Evolutionary conservation across 2,329 filamentous ascomycete genomes (phyloP).

Genomic region (Esteya vermicola): DNA sequence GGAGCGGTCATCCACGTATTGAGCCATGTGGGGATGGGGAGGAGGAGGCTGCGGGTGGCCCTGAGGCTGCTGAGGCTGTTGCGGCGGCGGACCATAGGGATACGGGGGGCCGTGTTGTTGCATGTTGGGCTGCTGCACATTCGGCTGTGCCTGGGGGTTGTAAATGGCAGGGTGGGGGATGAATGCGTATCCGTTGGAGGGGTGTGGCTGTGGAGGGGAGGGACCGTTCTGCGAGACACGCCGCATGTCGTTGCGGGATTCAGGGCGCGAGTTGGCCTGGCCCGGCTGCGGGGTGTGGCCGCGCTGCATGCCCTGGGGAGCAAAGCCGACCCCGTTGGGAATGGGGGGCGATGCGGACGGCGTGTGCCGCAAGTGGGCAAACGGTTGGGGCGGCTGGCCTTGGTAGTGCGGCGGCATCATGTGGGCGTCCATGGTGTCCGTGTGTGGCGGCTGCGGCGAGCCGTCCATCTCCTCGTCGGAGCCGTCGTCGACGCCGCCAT

Average conservation of each 20-base stretch:
- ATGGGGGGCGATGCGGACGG: conserved; percentile 84
- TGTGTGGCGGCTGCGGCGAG: conserved; percentile 49
- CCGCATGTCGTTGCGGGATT: conserved; percentile 67
- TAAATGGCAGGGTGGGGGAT: conserved; percentile 81
- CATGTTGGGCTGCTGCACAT: conserved; percentile 22
- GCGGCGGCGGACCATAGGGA: conserved; percentile 23
- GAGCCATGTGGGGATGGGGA: conserved; percentile 42
- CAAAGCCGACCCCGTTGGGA: conserved; percentile 58
- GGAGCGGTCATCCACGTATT: conserved; percentile 61
- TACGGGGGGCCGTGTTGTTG: conserved; percentile 8
- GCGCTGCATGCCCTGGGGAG: conserved; percentile 40
- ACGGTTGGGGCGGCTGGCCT: conserved; percentile 45
- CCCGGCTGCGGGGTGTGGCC: conserved; percentile 76
- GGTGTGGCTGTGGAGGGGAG: conserved; percentile 16
- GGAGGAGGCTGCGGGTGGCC: conserved; percentile 20
- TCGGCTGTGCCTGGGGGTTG: conserved; percentile 43
- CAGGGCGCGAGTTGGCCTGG: conserved; percentile 57
- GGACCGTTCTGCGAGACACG: conserved; percentile 59
- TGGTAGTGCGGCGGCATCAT: conserved; percentile 61
- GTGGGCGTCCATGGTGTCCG: conserved; percentile 39
- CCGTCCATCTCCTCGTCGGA: conserved; percentile 60
- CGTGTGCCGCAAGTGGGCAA: conserved; percentile 68
- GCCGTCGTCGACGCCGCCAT: conserved; percentile 74
- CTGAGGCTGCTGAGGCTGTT: conserved; percentile 21
- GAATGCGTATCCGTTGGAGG: conserved; percentile 61